phyloP scores from a whole-genome alignment of 345 rosid genomes.

The Aquilaria sinensis region DNA sequence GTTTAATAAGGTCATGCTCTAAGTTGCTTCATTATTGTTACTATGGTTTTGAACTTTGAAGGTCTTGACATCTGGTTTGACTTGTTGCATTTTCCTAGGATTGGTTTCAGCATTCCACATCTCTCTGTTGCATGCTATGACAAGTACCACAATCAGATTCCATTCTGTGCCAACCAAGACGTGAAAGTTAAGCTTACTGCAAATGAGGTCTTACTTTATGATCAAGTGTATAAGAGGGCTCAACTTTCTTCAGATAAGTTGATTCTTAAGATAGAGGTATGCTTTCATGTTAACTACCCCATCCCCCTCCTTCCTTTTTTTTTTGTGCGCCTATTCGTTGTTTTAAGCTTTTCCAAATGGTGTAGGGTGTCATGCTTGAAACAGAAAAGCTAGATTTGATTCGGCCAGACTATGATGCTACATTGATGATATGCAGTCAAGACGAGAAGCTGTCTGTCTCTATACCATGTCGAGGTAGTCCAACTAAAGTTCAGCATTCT shows the following conservation, averaged over 20 bases:
- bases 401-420: conserved; percentile 40
- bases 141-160: conserved; percentile 32
- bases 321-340: not conserved
- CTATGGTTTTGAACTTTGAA: not conserved
- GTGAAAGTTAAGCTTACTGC: conserved; percentile 27
- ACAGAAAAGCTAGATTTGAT: conserved; percentile 33
- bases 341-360: conserved; percentile 8
- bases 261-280: conserved; percentile 42
- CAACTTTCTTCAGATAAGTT: conserved; percentile 28
- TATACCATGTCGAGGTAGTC: conserved; percentile 51
- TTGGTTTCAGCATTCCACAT: conserved; percentile 43
- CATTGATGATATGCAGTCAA: conserved; percentile 29
- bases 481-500: not conserved
- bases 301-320: not conserved
- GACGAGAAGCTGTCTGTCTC: conserved; percentile 26
- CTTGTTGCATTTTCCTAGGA: conserved; percentile 27
- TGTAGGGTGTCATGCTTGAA: conserved; percentile 41
- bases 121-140: conserved; percentile 44
- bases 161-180: conserved; percentile 31
- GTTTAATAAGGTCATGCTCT: no score
- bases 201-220: conserved; percentile 8
- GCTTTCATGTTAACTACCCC: not conserved
- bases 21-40: no score
- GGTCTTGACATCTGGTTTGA: not conserved
- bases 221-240: conserved; percentile 24